These are phyloP conservation scores for Hirschfeldia incana DNA, from an alignment of 345 rosid species.

Conservation along the genomic window DNA sequence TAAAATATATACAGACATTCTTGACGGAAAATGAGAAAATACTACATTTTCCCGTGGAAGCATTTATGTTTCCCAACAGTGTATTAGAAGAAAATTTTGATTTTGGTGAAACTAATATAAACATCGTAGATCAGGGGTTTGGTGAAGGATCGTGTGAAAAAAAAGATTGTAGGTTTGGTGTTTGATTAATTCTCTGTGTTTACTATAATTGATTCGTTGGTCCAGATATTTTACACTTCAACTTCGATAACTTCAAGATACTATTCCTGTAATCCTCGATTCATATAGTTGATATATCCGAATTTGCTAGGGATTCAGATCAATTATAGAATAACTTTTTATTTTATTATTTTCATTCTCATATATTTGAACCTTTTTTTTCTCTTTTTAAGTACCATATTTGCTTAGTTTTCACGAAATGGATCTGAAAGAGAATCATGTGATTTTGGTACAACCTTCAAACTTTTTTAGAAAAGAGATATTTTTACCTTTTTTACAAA, in stretches of 20 bases:
- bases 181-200: background rate
- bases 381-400: background rate
- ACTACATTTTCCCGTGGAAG: background rate
- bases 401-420: constrained; percentile 10
- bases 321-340: background rate
- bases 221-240: background rate
- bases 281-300: constrained; percentile 7
- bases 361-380: background rate
- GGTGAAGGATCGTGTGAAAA: background rate
- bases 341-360: background rate
- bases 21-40: background rate
- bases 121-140: background rate
- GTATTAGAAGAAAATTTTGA: background rate
- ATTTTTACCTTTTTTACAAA: background rate
- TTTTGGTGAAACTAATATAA: background rate
- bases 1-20: background rate
- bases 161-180: background rate
- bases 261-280: constrained; percentile 9
- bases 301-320: background rate
- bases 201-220: background rate
- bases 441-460: background rate
- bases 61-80: background rate
- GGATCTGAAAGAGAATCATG: constrained; percentile 6
- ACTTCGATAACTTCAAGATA: constrained; percentile 1
- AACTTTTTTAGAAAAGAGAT: background rate